These are phyloP conservation scores for Fomitopsis pulvina DNA, from an alignment of 768 basidiomycete species.

Conservation along the genomic window DNA sequence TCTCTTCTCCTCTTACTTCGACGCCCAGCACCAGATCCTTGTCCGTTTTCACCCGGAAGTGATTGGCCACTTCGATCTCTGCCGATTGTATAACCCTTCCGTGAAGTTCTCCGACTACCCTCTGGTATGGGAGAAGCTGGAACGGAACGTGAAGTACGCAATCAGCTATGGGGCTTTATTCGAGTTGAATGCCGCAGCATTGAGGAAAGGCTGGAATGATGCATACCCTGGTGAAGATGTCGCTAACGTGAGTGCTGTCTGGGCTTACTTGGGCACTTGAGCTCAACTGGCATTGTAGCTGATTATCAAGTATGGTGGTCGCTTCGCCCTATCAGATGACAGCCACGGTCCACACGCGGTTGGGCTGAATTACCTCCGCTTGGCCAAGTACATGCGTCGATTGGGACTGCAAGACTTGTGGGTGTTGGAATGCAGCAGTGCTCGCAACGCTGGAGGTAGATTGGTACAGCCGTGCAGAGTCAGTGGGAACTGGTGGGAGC, in stretches of 20 bases:
- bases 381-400: constrained; percentile 56
- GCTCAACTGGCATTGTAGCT: constrained; percentile 36
- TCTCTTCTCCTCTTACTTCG: constrained; percentile 72
- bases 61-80: constrained; percentile 91
- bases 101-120: constrained; percentile 50
- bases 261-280: background rate
- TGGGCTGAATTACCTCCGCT: constrained; percentile 73
- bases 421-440: constrained; percentile 41
- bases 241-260: constrained; percentile 47
- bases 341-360: constrained; percentile 89
- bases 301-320: constrained; percentile 62
- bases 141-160: constrained; percentile 70
- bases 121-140: constrained; percentile 54
- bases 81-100: constrained; percentile 74
- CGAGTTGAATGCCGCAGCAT: constrained; percentile 88
- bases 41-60: constrained; percentile 74
- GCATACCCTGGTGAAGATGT: constrained; percentile 83
- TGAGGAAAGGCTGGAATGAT: constrained; percentile 84
- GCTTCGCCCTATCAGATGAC: constrained; percentile 88
- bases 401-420: constrained; percentile 61
- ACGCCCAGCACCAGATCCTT: constrained; percentile 74
- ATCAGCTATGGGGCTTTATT: constrained; percentile 85
- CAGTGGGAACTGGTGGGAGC: constrained; percentile 49
- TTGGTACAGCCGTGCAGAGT: constrained; percentile 36
- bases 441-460: constrained; percentile 42